These are phyloP conservation scores for Mucor irregularis DNA, from an alignment of 371 early-diverging fungal species.

Conservation along the genomic window DNA sequence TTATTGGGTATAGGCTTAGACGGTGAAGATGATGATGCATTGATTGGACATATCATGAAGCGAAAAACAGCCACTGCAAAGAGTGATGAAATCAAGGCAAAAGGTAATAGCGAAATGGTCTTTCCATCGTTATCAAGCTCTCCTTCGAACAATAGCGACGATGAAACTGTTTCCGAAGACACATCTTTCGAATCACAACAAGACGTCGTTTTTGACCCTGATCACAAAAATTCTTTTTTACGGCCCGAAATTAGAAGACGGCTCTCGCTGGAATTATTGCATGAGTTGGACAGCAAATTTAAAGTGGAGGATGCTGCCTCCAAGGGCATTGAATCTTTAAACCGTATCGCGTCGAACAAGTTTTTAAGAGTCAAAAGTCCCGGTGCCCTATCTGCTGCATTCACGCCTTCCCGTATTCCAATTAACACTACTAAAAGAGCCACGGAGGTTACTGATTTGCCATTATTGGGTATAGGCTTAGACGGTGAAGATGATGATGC, in stretches of 20 bases:
- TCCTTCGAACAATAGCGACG: background rate
- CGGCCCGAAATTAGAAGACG: constrained; percentile 33
- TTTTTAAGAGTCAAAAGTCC: constrained; percentile 22
- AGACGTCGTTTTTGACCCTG: background rate
- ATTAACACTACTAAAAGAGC: constrained; percentile 38
- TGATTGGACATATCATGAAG: constrained; percentile 1
- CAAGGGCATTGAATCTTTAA: background rate
- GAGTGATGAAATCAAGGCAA: background rate
- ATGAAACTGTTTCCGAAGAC: background rate
- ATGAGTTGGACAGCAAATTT: constrained; percentile 34
- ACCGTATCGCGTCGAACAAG: constrained; percentile 10
- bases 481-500: constrained; percentile 28
- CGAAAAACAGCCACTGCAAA: background rate
- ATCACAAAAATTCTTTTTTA: constrained; percentile 23
- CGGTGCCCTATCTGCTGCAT: constrained; percentile 25
- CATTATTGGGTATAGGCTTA: constrained; percentile 38
- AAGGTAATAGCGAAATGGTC: background rate
- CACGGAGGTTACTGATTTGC: constrained; percentile 39
- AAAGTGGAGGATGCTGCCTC: constrained; percentile 2
- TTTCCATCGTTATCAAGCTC: constrained; percentile 5
- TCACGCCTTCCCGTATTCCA: constrained; percentile 45
- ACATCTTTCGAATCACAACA: too few relatives aligned
- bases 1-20: constrained; percentile 40
- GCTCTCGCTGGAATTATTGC: constrained; percentile 39
- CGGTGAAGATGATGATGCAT: constrained; percentile 23